These are phyloP conservation scores for Ramalina peruviana DNA, from an alignment of 495 filamentous ascomycete genomes.

Conservation along the genomic window DNA sequence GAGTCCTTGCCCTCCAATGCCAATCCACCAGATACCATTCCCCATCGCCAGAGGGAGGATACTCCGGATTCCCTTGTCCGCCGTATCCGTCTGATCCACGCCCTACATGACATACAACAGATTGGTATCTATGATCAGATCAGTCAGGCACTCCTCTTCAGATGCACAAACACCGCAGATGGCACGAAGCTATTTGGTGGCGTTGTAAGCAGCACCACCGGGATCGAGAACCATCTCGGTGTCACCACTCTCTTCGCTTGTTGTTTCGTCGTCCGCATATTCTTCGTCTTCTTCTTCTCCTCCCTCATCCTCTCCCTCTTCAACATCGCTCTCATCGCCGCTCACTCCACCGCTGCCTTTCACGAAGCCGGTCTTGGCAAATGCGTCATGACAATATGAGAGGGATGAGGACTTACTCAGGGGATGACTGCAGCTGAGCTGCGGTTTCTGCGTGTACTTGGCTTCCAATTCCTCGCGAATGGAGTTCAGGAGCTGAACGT, in stretches of 20 bases:
- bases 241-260: too few species aligned
- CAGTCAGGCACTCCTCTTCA: too few species aligned
- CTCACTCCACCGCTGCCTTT: not conserved
- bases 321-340: not conserved
- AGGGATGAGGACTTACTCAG: conserved; percentile 48
- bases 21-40: conserved; percentile 1
- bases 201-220: too few species aligned
- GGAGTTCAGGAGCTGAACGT: conserved; percentile 86
- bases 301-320: not conserved
- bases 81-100: too few species aligned
- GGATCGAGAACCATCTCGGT: too few species aligned
- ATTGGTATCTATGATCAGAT: conserved; percentile 5
- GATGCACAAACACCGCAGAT: too few species aligned
- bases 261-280: not conserved
- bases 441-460: conserved; percentile 92
- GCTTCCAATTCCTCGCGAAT: conserved; percentile 82
- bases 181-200: too few species aligned
- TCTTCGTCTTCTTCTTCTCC: not conserved
- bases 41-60: too few species aligned
- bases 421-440: conserved; percentile 92
- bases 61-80: too few species aligned
- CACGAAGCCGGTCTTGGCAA: not conserved
- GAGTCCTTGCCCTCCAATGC: conserved; percentile 4
- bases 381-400: conserved; percentile 6
- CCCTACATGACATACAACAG: conserved; percentile 10